Base-by-base conservation (phyloP, 371 early-diverging fungal species). In the Rhizomucor pusillus region DNA sequence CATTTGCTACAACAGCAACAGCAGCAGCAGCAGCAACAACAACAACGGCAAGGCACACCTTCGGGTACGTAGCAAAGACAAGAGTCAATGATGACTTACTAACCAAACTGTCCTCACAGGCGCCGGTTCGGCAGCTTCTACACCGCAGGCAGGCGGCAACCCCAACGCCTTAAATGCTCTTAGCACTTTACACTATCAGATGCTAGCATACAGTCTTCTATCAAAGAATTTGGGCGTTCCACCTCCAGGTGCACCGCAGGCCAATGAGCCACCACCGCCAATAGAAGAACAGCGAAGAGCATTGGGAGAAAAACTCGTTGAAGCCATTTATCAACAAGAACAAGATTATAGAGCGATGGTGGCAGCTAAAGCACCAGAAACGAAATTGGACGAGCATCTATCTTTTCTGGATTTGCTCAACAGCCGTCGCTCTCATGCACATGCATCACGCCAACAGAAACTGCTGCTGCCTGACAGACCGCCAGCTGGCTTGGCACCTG, bases 401-500 rank as follows among this genome's bases (percentile, higher is more conserved):
- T 55, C 59, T n/a, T 46, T 55, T 44, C 48, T 65, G 25, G 71
- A 71, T 25, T 43, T 73, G 12, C 54, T 72, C 18, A 44, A 56
- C 0, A 65, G 65, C 5, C 64, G 51, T 18, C 52, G 59, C 19
- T 66, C 75, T 3, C 72, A 78, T 47, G 75, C 77, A 23, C 80
- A 83, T 59, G 76, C 82, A 1, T 82, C 84, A 20, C 79, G 81
- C 12, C 80, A 86, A 51, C 90, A 90, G 59, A 77, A 86, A 1
- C 58, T 87, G 4, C 59, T 90, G 10, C 71, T 90, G 14, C 90
- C 90, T 19, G 76, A 82, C 40, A 75, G 87, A 11, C 77, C 81
- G 23, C 94, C 94, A 0, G 59, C 66, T 4, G 90, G 90, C 7
- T 67, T 95, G 25, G 91, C 91, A 59, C 86, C 89, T 10, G 65